These are phyloP conservation scores for Stagonosporopsis chrysanthemi DNA, from an alignment of 2,329 filamentous ascomycete species.

Conservation along the genomic window DNA sequence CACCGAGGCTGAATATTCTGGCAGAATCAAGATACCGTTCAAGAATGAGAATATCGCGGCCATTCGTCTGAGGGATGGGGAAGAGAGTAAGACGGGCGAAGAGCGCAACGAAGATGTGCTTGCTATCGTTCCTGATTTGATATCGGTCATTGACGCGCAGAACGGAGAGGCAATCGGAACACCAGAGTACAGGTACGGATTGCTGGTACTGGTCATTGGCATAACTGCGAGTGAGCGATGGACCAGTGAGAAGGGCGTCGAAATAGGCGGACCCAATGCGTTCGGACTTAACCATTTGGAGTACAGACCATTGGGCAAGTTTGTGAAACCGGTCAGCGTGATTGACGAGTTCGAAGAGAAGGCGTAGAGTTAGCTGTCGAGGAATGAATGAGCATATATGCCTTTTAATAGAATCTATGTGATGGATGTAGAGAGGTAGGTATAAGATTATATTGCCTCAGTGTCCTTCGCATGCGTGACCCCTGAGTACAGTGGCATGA, in stretches of 20 bases:
- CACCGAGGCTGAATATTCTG: conserved; percentile 39
- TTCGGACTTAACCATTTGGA: conserved; percentile 59
- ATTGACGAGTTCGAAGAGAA: conserved; percentile 57
- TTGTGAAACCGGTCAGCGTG: conserved; percentile 62
- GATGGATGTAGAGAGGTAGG: not conserved
- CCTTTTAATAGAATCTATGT: not conserved
- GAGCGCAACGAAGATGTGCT: conserved; percentile 52
- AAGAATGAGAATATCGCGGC: conserved; percentile 79
- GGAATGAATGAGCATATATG: not conserved
- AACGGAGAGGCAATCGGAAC: conserved; percentile 61
- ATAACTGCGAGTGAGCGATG: conserved; percentile 64
- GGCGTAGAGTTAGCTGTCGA: conserved; percentile 4
- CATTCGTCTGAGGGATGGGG: conserved; percentile 38
- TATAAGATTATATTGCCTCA: conserved; percentile 29
- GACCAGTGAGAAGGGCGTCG: conserved; percentile 59
- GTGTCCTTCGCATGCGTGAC: conserved; percentile 22
- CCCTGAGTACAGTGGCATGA: conserved; percentile 52
- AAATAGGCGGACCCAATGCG: conserved; percentile 59
- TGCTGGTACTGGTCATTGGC: conserved; percentile 61
- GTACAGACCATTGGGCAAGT: conserved; percentile 61
- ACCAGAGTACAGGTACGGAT: conserved; percentile 63
- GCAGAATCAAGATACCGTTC: conserved; percentile 70
- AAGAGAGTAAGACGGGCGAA: conserved; percentile 36
- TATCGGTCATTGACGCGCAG: conserved; percentile 58
- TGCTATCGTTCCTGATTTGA: conserved; percentile 60